Evolutionary conservation across 2,329 filamentous ascomycete species (phyloP).

Genomic region (Alternaria burnsii): DNA sequence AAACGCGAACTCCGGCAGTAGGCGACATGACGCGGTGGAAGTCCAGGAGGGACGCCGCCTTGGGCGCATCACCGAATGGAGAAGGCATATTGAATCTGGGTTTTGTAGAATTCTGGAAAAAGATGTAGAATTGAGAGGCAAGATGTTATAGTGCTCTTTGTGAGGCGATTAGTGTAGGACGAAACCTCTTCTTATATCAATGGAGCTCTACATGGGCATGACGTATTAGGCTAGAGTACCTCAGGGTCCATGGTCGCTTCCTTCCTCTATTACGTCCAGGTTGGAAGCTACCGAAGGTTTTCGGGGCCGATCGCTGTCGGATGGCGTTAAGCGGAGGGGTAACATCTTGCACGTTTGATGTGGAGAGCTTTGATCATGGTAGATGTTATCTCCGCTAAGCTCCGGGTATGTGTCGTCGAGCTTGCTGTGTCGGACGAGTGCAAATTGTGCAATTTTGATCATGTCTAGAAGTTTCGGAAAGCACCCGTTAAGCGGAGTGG

Average conservation of each 20-base stretch:
- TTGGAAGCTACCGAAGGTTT: neutral
- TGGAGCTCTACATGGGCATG: slow-evolving; percentile 7
- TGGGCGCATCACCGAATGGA: slow-evolving; percentile 35
- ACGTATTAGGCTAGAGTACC: slow-evolving; percentile 7
- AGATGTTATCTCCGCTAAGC: slow-evolving; percentile 13
- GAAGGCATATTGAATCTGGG: slow-evolving; percentile 26
- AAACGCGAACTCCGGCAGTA: slow-evolving; percentile 61
- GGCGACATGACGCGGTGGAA: slow-evolving; percentile 63
- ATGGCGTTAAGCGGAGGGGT: slow-evolving; percentile 19
- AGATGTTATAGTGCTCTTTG: neutral
- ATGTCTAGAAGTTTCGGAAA: neutral
- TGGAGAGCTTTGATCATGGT: neutral
- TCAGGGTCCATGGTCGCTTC: neutral
- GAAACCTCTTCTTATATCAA: slow-evolving; percentile 8
- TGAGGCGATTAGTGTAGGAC: neutral
- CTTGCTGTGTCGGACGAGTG: neutral
- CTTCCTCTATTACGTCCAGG: neutral
- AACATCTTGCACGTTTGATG: neutral
- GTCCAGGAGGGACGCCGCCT: slow-evolving; percentile 55
- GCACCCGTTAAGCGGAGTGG: neutral
- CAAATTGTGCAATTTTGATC: neutral
- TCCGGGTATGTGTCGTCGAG: slow-evolving; percentile 1
- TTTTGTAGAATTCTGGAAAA: neutral
- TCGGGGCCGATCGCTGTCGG: slow-evolving; percentile 7
- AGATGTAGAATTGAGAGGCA: neutral